Evolutionary conservation across 2,329 filamentous ascomycete species (phyloP).

Genomic region (Cercospora janseana): DNA sequence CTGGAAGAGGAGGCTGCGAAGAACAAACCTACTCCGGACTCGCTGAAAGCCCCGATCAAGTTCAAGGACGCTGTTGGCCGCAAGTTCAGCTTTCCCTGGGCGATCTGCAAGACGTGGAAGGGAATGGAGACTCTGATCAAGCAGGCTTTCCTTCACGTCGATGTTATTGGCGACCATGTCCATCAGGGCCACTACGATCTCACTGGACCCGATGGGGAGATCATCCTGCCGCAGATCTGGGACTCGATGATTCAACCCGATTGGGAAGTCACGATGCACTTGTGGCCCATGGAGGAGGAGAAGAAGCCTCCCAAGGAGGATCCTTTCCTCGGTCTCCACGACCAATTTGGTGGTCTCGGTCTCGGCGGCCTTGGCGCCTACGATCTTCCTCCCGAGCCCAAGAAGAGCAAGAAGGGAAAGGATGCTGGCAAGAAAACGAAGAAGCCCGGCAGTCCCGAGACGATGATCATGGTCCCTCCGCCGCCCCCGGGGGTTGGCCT

Average conservation of each 20-base stretch:
- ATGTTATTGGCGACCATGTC: slow-evolving; percentile 47
- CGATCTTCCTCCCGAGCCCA: slow-evolving; percentile 18
- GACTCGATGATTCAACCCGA: slow-evolving; percentile 50
- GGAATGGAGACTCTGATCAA: slow-evolving; percentile 52
- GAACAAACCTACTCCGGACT: slow-evolving; percentile 51
- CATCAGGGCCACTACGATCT: slow-evolving; percentile 50
- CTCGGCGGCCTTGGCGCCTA: slow-evolving; percentile 18
- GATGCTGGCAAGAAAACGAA: slow-evolving; percentile 17
- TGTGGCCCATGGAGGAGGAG: slow-evolving; percentile 46
- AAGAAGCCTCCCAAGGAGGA: slow-evolving; percentile 24
- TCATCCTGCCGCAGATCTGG: slow-evolving; percentile 52
- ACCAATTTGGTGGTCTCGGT: slow-evolving; percentile 20
- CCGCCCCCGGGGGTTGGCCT: slow-evolving; percentile 17
- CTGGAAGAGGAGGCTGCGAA: slow-evolving; percentile 49
- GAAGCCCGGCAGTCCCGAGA: slow-evolving; percentile 18
- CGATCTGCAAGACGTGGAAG: slow-evolving; percentile 68
- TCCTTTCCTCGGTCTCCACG: slow-evolving; percentile 10
- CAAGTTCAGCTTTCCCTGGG: slow-evolving; percentile 89
- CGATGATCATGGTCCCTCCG: slow-evolving; percentile 17
- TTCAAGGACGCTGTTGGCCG: slow-evolving; percentile 90
- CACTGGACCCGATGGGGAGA: slow-evolving; percentile 49
- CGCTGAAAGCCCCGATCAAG: slow-evolving; percentile 70
- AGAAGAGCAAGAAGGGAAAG: slow-evolving; percentile 21
- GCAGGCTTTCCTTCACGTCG: slow-evolving; percentile 50
- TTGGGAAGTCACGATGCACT: slow-evolving; percentile 51